Percentiles rank a stretch among this genome's conserved stretches.
phyloP scores from a whole-genome alignment of 176 grass and related monocot species.

The Ensete glaucum region DNA sequence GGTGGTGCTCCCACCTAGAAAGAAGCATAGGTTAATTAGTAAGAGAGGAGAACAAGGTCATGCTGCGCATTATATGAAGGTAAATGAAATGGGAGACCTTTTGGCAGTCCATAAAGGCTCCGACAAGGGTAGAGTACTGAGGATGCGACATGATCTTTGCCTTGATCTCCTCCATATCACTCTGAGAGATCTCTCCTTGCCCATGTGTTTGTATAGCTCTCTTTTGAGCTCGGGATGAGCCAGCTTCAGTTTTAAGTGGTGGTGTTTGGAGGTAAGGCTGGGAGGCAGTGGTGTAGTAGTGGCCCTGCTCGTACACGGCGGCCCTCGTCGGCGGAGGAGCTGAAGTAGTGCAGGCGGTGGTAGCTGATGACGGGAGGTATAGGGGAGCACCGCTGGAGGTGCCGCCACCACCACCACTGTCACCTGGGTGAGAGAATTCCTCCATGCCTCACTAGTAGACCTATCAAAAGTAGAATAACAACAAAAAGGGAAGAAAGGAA shows the following conservation, averaged over 20 bases:
- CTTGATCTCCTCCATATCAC: constrained; percentile 43
- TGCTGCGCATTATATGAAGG: not conserved
- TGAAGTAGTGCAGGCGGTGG: constrained; percentile 18
- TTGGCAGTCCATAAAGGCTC: constrained; percentile 70
- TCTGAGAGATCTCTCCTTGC: constrained; percentile 18
- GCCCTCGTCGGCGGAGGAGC: constrained; percentile 16
- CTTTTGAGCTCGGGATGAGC: not conserved
- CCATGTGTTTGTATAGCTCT: not conserved
- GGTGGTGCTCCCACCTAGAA: constrained; percentile 33
- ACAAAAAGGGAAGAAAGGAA: not conserved
- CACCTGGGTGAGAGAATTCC: constrained; percentile 27
- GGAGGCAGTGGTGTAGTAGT: not conserved
- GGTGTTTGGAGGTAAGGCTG: not conserved
- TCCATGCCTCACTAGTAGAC: constrained; percentile 14
- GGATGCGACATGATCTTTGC: constrained; percentile 88
- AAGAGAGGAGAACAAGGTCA: not conserved
- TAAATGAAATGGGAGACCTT: constrained; percentile 30
- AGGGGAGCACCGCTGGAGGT: constrained; percentile 40
- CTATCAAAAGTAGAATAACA: not conserved
- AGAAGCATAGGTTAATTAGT: not conserved
- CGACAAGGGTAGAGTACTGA: constrained; percentile 53
- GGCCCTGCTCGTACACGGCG: constrained; percentile 13
- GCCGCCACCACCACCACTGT: constrained; percentile 3
- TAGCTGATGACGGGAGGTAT: constrained; percentile 32
- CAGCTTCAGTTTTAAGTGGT: constrained; percentile 14